Percentiles rank a stretch among this genome's conserved stretches.
phyloP scores from a whole-genome alignment of 1,284 basidiomycete species.

The Ustilago esculenta region DNA sequence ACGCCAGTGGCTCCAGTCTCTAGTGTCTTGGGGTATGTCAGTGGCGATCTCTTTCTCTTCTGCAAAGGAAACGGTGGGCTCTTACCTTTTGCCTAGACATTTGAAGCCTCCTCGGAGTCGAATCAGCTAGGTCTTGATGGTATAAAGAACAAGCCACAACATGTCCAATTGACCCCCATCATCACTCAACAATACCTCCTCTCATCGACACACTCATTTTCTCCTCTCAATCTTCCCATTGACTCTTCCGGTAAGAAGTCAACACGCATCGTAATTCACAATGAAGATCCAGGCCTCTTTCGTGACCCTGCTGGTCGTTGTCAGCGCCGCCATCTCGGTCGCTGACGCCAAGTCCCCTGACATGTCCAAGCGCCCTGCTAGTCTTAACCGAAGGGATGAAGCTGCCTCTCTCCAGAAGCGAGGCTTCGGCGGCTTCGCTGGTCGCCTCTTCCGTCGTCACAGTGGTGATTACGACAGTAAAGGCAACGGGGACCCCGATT shows the following conservation, averaged over 20 bases:
- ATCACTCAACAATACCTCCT: neutral
- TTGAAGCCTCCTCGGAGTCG: neutral
- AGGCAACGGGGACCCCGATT: conserved; percentile 1
- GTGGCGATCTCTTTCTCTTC: conserved; percentile 10
- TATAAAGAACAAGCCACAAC: conserved; percentile 12
- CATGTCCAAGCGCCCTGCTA: conserved; percentile 36
- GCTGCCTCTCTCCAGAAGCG: conserved; percentile 27
- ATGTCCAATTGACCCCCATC: neutral
- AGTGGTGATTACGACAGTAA: conserved; percentile 9
- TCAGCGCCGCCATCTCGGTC: conserved; percentile 47
- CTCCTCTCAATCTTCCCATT: neutral
- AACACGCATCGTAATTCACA: conserved; percentile 7
- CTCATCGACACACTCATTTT: conserved; percentile 2
- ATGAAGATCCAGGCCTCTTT: conserved; percentile 49
- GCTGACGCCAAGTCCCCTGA: conserved; percentile 28
- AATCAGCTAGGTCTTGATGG: neutral
- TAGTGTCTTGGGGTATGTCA: neutral
- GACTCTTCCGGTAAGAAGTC: conserved; percentile 40
- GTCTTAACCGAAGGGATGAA: conserved; percentile 30
- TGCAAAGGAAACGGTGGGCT: conserved; percentile 9
- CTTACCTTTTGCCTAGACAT: neutral
- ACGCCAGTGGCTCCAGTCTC: neutral
- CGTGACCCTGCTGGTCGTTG: conserved; percentile 36
- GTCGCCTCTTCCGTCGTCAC: conserved; percentile 27
- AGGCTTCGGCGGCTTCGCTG: conserved; percentile 21